Percentiles rank a stretch among this genome's conserved stretches.
These are phyloP conservation scores for Coix lacrymajobi DNA, from an alignment of 176 grass and related monocot species.

Conservation along the genomic window DNA sequence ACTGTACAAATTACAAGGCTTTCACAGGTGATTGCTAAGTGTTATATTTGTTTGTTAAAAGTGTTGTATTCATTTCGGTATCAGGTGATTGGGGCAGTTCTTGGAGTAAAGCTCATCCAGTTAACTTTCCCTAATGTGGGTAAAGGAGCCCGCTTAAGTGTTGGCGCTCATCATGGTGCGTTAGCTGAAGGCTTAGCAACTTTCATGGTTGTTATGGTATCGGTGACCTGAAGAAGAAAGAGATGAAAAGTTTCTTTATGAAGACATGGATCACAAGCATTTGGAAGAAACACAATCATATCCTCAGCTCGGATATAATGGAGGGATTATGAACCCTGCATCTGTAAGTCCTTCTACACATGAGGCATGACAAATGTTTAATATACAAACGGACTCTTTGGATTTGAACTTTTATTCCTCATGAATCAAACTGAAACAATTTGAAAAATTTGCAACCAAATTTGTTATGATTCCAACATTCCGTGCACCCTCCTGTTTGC, in stretches of 20 bases:
- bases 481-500: not conserved
- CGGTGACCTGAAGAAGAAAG: slow-evolving; percentile 74
- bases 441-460: not conserved
- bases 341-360: slow-evolving; percentile 62
- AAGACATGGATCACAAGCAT: slow-evolving; percentile 93
- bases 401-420: not conserved
- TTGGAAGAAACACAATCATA: slow-evolving; percentile 79
- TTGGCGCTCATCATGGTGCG: slow-evolving; percentile 67
- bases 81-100: slow-evolving; percentile 67
- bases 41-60: too few relatives aligned
- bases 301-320: slow-evolving; percentile 91
- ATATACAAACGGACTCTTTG: slow-evolving; percentile 14
- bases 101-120: slow-evolving; percentile 63
- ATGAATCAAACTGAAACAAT: slow-evolving; percentile 2
- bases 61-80: not conserved
- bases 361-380: not conserved
- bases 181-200: slow-evolving; percentile 82
- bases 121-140: slow-evolving; percentile 65
- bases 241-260: slow-evolving; percentile 81
- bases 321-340: slow-evolving; percentile 98
- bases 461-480: not conserved
- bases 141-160: slow-evolving; percentile 63
- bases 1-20: too few relatives aligned
- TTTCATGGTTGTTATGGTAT: slow-evolving; percentile 82
- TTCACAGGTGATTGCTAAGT: too few relatives aligned